Evolutionary conservation across 352 stramenopile species (phyloP).

Genomic region (Globisporangium mamillatum): DNA sequence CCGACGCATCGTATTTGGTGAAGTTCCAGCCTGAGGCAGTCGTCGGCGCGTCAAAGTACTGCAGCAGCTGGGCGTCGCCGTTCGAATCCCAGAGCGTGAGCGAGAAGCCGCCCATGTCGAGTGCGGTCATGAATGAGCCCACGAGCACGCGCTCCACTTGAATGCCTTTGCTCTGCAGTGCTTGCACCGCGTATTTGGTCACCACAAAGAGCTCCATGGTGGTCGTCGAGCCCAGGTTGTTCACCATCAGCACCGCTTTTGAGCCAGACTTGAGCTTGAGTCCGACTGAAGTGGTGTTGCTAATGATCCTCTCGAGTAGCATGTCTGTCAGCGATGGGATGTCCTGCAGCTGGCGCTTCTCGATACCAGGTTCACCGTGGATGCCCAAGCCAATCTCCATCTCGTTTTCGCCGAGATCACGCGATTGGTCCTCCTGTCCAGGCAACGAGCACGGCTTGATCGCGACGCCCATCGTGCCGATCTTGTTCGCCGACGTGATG

Average conservation of each 20-base stretch:
- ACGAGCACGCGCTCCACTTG: slow-evolving; percentile 88
- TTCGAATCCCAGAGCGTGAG: slow-evolving; percentile 88
- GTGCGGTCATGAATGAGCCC: slow-evolving; percentile 95
- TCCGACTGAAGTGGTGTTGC: slow-evolving; percentile 30
- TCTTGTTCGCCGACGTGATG: slow-evolving; percentile 49
- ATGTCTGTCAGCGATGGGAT: slow-evolving; percentile 45
- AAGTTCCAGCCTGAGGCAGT: slow-evolving; percentile 69
- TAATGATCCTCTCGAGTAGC: slow-evolving; percentile 55
- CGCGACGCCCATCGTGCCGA: slow-evolving; percentile 94
- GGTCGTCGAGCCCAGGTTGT: slow-evolving; percentile 94
- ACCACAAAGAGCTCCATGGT: slow-evolving; percentile 96
- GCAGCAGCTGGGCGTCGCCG: slow-evolving; percentile 42
- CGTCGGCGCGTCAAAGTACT: slow-evolving; percentile 57
- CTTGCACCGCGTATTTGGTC: slow-evolving; percentile 71
- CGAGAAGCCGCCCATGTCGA: slow-evolving; percentile 97
- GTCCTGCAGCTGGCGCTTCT: slow-evolving; percentile 57
- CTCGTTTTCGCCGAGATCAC: slow-evolving; percentile 55
- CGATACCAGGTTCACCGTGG: slow-evolving; percentile 90
- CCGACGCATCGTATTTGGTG: slow-evolving; percentile 38
- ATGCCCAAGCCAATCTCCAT: slow-evolving; percentile 96
- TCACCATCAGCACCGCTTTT: slow-evolving; percentile 90
- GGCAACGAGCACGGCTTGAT: slow-evolving; percentile 95
- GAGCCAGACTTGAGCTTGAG: slow-evolving; percentile 36
- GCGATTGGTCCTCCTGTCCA: slow-evolving; percentile 66
- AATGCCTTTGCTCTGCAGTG: slow-evolving; percentile 55